Base-by-base conservation (phyloP, 1,139 yeast species). In the Zygoascus hellenicus region DNA sequence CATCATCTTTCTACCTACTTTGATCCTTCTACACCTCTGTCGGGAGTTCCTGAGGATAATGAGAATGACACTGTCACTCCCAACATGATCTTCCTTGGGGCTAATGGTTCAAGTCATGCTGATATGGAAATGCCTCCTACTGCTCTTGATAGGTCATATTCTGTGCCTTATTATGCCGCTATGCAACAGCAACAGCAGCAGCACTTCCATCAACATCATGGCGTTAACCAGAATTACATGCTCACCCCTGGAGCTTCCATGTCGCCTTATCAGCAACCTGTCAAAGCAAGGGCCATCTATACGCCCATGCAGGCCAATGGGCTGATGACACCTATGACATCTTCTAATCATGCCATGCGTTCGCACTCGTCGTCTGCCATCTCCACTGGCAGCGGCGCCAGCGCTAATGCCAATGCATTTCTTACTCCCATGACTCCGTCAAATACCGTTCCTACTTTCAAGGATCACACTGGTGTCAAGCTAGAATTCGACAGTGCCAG, bases 381-480 rank as follows among this genome's bases (percentile, higher is more conserved):
- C 14, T 34, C 22, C 32, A 30, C 36, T 46, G 38, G 31, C 13
- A 29, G 17, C 17, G 30, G 14, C 15, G 29, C 42, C 29, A 13
- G 34, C 22, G 38, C 38, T 37, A 43, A 48, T 16, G 41, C 34
- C 10, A 44, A 46, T 42, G 46, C 47, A 10, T 51, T 49, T 39
- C 31, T 51, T 42, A 52, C 57, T 14, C 57, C 57, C 13, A 35
- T 52, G 45, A 50, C 56, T 9, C 57, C 57, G 29, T 42, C 49
- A 9, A 43, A 37, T 38, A 33, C 45, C 28, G 33, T 15, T 17
- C 39, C 45, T 28, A 34, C 48, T 14, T 42, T 37, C 22, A 42
- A 30, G 36, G 42, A 40, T 11, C 42, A 43, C 22, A 38, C 53
- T 31, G 46, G 45, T 34, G 45, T 42, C 40, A 45, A 38, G 36